Conservation (phyloP, 768 basidiomycete genomes). For the Suillus decipiens region DNA sequence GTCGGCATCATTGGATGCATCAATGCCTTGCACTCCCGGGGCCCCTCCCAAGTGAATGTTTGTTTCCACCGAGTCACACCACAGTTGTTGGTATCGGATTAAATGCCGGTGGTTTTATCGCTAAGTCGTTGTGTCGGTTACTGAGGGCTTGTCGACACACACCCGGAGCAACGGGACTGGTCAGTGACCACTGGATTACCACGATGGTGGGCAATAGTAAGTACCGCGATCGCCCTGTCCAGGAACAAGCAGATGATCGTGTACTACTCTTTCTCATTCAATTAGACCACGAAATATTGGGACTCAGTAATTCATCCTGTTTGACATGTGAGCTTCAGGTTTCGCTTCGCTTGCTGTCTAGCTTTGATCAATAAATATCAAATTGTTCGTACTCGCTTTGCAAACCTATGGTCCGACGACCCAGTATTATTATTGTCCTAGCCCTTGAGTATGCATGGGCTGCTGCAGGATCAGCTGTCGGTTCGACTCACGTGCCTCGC, state of each 20-base stretch:
- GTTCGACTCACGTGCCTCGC: neutral
- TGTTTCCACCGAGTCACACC: neutral
- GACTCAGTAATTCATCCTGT: neutral
- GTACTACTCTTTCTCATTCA: neutral
- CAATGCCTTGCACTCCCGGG: neutral
- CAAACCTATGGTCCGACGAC: neutral
- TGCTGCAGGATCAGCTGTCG: neutral
- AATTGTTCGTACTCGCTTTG: neutral
- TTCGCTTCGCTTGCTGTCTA: neutral
- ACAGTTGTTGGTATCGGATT: neutral
- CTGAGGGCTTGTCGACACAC: neutral
- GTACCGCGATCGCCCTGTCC: neutral
- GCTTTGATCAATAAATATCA: neutral
- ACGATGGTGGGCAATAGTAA: neutral
- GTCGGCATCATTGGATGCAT: neutral
- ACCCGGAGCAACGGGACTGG: neutral
- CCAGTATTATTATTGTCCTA: neutral
- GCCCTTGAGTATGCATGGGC: neutral
- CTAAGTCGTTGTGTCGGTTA: neutral
- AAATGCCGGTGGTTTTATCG: neutral
- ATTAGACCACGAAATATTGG: neutral
- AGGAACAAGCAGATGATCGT: neutral
- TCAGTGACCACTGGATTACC: neutral
- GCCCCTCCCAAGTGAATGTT: neutral
- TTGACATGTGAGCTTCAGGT: constrained; percentile 1